Base-by-base conservation (phyloP, 257 asterid genomes). In the Dorcoceras hygrometricum region DNA sequence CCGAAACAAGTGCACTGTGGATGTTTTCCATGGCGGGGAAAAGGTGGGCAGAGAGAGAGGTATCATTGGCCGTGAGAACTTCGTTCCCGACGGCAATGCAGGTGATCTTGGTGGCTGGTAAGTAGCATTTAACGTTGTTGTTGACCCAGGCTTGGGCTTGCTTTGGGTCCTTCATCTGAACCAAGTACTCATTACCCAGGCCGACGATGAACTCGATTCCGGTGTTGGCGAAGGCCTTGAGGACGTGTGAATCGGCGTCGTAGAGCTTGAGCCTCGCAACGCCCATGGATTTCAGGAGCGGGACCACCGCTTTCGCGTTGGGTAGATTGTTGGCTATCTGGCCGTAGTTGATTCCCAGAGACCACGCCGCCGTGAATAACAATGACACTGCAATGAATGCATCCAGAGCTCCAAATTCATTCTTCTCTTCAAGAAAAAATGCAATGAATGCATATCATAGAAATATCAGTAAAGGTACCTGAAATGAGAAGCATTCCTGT, bases 241-340 rank as follows among this genome's bases (percentile, higher is more conserved):
- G 93, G 24, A 91, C 98, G 0, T 43, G 62, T 0, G 91, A 79
- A 50, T 91, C 91, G 57, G 98, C 91, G 66, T 91, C 95, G 81
- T 91, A 91, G 76, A 91, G 95, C 83, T 86, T 87, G 34, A 91
- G 70, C 60, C 87, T 73, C 71, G 86, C 78, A 23, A 77, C 96
- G 27, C 91, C 88, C 66, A 87, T 75, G 82, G 96, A 82, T 71
- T 87, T 85, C 59, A 91, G 81, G 8, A 91, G 76, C 0, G 91
- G 90, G 43, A 87, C 73, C 7, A 83, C 96, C 0, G 80, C 62
- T 22, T 81, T 82, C 0, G 98, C 96, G 24, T 82, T 71, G 18
- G 96, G 98, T 46, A 91, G 89, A 71, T 91, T 89, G 89, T 87
- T 72, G 11, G 94, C 98, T 23, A 91, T 72, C 72, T 80, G 96